Evolutionary conservation across 179 eudicot species (phyloP).

Genomic region (Amaranthus tricolor): DNA sequence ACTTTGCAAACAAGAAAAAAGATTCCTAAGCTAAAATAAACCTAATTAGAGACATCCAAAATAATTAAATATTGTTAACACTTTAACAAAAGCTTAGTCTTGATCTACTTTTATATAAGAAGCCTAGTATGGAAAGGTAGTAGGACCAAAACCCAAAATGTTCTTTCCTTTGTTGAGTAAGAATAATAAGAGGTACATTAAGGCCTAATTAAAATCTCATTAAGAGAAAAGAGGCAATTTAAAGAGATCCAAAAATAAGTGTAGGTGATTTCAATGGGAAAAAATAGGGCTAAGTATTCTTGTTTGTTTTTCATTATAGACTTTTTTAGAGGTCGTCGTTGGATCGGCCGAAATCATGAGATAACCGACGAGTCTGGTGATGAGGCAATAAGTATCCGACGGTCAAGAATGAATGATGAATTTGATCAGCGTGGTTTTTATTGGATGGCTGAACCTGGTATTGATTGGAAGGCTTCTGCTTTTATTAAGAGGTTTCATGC

Average conservation of each 20-base stretch:
- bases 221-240: not conserved
- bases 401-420: slow-evolving; percentile 30
- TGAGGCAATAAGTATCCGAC: slow-evolving; percentile 29
- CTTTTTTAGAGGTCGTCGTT: slow-evolving; percentile 23
- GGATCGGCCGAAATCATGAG: slow-evolving; percentile 6
- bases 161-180: slow-evolving; percentile 12
- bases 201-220: not conserved
- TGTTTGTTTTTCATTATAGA: slow-evolving; percentile 27
- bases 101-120: slow-evolving; percentile 12
- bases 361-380: slow-evolving; percentile 29
- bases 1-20: slow-evolving; percentile 27
- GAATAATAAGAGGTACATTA: not conserved
- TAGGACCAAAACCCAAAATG: slow-evolving; percentile 16
- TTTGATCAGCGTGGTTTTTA: slow-evolving; percentile 19
- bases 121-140: not conserved
- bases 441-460: slow-evolving; percentile 39
- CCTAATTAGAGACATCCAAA: not conserved
- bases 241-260: too few relatives aligned
- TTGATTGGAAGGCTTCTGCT: slow-evolving; percentile 39
- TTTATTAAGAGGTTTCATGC: slow-evolving; percentile 39
- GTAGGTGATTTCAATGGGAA: not conserved
- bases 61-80: not conserved
- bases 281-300: slow-evolving; percentile 18
- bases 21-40: slow-evolving; percentile 13
- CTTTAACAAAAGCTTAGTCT: not conserved